phyloP scores from a whole-genome alignment of 2,329 filamentous ascomycete genomes.

The Zymoseptoria crescenta region DNA sequence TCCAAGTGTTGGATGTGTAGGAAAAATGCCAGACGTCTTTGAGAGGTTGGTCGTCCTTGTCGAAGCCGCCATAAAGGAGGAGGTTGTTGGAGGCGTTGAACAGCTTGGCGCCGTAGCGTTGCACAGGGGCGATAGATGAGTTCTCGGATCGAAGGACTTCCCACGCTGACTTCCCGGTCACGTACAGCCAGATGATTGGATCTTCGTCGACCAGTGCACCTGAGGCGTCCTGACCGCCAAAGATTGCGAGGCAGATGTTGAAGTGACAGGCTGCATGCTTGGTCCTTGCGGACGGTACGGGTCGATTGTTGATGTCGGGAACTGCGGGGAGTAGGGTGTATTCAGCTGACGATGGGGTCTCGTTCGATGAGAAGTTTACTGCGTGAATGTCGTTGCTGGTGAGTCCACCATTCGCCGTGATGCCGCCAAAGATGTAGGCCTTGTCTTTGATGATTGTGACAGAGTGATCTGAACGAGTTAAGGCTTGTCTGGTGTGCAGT shows the following conservation, averaged over 20 bases:
- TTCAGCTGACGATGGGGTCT: constrained; percentile 30
- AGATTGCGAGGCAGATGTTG: constrained; percentile 33
- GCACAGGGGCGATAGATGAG: constrained; percentile 21
- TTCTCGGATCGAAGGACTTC: constrained; percentile 20
- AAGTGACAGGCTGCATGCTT: constrained; percentile 36
- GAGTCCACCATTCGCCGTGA: constrained; percentile 28
- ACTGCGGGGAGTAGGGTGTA: constrained; percentile 38
- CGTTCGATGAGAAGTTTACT: constrained; percentile 29
- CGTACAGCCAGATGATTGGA: constrained; percentile 36
- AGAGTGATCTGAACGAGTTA: constrained; percentile 31
- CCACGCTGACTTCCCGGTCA: constrained; percentile 26
- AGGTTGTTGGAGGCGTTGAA: constrained; percentile 26
- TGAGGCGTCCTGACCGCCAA: constrained; percentile 31
- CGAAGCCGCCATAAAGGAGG: constrained; percentile 24
- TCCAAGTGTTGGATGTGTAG: constrained; percentile 22
- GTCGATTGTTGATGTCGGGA: constrained; percentile 23
- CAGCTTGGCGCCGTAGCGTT: constrained; percentile 21
- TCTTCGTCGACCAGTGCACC: constrained; percentile 30
- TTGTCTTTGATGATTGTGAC: constrained; percentile 35
- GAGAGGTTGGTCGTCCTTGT: constrained; percentile 16
- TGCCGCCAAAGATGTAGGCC: constrained; percentile 40
- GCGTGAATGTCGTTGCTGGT: constrained; percentile 38
- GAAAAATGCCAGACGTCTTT: constrained; percentile 27
- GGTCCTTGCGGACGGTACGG: constrained; percentile 30
- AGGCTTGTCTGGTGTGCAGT: constrained; percentile 17